Conservation (phyloP, 495 filamentous ascomycete species). For the Neurospora africana region DNA sequence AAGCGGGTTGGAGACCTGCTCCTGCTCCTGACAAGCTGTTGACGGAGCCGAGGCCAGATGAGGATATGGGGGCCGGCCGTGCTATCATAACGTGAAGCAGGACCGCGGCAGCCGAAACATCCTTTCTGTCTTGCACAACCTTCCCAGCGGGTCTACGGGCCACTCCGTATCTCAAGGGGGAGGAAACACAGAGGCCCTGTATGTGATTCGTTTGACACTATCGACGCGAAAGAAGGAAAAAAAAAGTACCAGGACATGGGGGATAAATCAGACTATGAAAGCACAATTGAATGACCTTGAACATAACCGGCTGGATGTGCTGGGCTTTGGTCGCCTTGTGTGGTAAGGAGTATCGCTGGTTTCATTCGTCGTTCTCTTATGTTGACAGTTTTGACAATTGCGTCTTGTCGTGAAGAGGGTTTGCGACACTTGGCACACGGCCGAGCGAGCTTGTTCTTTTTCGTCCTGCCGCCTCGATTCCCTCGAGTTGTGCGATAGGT, state of each 20-base stretch:
- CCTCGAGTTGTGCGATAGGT: background rate
- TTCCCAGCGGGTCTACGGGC: background rate
- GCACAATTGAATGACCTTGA: background rate
- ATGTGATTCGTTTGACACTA: slow-evolving; percentile 2
- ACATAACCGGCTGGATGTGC: background rate
- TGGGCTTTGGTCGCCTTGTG: background rate
- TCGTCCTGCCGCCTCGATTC: background rate
- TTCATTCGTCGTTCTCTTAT: background rate
- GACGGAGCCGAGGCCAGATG: background rate
- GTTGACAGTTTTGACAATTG: background rate
- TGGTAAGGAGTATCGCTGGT: background rate
- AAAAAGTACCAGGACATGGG: background rate
- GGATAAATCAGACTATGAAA: background rate
- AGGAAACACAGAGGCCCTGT: slow-evolving; percentile 6
- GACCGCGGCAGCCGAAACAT: slow-evolving; percentile 7
- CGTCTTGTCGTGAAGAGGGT: background rate
- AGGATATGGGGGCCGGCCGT: background rate
- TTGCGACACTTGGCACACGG: background rate
- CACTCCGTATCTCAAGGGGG: slow-evolving; percentile 1
- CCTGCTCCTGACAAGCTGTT: background rate
- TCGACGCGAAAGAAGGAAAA: background rate
- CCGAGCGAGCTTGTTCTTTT: background rate
- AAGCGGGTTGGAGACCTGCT: background rate
- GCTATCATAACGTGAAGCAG: background rate
- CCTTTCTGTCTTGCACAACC: background rate